Base-by-base conservation (phyloP, 441 rosid species). In the Erodium moschatum region DNA sequence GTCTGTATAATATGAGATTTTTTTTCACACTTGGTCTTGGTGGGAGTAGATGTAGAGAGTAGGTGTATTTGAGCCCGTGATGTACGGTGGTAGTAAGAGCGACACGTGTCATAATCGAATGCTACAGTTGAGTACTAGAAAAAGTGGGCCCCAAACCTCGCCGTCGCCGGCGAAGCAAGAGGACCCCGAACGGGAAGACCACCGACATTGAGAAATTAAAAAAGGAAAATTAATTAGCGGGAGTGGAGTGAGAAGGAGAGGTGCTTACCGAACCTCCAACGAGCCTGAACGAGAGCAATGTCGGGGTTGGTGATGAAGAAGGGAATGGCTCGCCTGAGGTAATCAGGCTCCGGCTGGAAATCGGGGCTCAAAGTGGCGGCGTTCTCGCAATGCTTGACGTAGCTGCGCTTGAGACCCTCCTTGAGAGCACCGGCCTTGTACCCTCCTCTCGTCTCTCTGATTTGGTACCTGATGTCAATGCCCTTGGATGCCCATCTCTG, bases 401-500 rank as follows among this genome's bases (percentile, higher is more conserved):
- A 94, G 76, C 89, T 84, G 31, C 94, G 79, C 72, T 94, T 94
- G 13, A 94, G 79, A 0, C 98, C 98, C 86, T 91, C 97, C 65
- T 83, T 91, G 9, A 94, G 78, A 33, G 97, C 97, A 12, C 98
- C 98, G 0, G 97, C 94, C 76, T 94, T 94, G 84, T 94, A 94
- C 0, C 98, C 98, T 48, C 73, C 84, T 72, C 98, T 78, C 3
- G 71, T 86, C 42, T 91, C 97, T 79, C 98, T 83, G 31, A 94
- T 94, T 79, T 94, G 93, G 74, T 94, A 94, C 79, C 46, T 74
- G 44, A 94, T 80, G 76, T 94, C 88, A 20, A 94, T 70, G 68
- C 98, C 98, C 84, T 94, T 94, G 82, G 87, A 85, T 24, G 96
- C 97, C 98, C 98, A 91, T 73, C 97, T 82, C 80, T 84, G 94